phyloP scores from a whole-genome alignment of 345 rosid genomes.

The Salix suchowensis region DNA sequence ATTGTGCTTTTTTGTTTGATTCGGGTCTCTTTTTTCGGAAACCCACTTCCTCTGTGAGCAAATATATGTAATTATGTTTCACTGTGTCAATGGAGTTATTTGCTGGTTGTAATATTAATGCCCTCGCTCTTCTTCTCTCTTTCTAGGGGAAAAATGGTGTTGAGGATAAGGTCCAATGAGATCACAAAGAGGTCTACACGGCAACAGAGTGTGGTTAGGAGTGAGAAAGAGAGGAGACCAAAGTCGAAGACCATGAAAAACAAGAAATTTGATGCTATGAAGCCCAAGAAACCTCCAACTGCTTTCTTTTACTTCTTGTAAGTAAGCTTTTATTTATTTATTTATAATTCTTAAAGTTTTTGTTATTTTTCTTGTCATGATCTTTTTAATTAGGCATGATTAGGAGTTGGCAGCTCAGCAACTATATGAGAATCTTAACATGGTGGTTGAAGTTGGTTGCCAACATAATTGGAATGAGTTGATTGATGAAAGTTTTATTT shows the following conservation, averaged over 20 bases:
- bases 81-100: not conserved
- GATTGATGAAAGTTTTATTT: not conserved
- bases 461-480: not conserved
- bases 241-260: slow-evolving; percentile 37
- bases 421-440: not conserved
- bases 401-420: not conserved
- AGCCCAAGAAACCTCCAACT: slow-evolving; percentile 90
- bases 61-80: not conserved
- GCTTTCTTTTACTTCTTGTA: slow-evolving; percentile 89
- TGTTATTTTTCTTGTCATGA: not conserved
- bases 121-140: no score
- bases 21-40: not conserved
- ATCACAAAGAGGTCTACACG: slow-evolving; percentile 17
- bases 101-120: not conserved
- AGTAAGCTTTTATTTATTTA: slow-evolving; percentile 9
- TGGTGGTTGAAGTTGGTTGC: not conserved
- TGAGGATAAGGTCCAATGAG: slow-evolving; percentile 29
- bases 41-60: not conserved
- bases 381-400: not conserved
- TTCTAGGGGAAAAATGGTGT: slow-evolving; percentile 28
- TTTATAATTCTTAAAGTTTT: not conserved
- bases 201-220: not conserved
- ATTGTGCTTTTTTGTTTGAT: not conserved
- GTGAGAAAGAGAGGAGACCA: slow-evolving; percentile 21
- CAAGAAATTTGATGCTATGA: slow-evolving; percentile 45